These are phyloP conservation scores for Solanum paucissectum DNA, from an alignment of 257 asterid genomes.

Conservation along the genomic window DNA sequence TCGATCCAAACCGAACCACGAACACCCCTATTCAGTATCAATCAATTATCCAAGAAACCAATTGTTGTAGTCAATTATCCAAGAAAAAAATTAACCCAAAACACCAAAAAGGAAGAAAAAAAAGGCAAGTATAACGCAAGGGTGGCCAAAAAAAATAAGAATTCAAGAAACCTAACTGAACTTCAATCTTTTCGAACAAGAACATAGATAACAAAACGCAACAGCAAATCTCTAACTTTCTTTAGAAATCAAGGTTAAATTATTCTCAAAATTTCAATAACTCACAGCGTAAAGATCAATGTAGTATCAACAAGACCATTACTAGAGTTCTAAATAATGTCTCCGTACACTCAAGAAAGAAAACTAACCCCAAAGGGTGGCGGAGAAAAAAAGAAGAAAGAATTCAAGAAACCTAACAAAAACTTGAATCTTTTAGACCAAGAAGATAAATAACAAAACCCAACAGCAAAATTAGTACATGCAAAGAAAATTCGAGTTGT, in stretches of 20 bases:
- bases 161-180: background rate
- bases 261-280: background rate
- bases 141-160: background rate
- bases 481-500: background rate
- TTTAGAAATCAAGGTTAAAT: background rate
- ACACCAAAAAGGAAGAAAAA: background rate
- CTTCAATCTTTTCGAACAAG: background rate
- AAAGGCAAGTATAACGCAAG: background rate
- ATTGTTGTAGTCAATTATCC: background rate
- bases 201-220: background rate
- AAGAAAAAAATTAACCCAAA: background rate
- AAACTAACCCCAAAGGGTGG: background rate
- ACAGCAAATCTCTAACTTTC: background rate
- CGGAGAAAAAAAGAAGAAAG: background rate
- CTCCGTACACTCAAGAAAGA: background rate
- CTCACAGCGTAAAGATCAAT: background rate
- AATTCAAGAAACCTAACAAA: background rate
- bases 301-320: background rate
- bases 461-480: background rate
- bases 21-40: background rate
- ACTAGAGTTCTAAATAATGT: background rate
- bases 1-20: too few relatives aligned
- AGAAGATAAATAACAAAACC: background rate
- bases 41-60: background rate
- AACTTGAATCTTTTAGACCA: background rate